These are phyloP conservation scores for Hypericum androsaemum DNA, from an alignment of 345 rosid species.

Conservation along the genomic window DNA sequence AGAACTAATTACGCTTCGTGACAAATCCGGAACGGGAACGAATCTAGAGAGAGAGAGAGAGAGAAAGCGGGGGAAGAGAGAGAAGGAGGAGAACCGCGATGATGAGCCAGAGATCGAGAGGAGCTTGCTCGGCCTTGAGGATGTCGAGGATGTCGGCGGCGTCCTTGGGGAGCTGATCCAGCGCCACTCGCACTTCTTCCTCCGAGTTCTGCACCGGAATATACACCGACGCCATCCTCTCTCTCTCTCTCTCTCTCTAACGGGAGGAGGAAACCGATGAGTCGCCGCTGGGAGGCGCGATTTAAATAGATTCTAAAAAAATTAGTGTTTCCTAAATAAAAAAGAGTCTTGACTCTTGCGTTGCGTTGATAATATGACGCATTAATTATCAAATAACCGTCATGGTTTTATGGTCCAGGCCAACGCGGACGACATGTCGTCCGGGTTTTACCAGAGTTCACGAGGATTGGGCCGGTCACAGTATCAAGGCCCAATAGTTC, in stretches of 20 bases:
- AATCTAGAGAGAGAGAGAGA: background rate
- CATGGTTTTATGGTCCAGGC: no score
- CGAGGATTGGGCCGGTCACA: no score
- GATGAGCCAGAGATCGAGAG: conserved; percentile 95
- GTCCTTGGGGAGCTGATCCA: conserved; percentile 94
- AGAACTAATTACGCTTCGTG: background rate
- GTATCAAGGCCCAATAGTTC: no score
- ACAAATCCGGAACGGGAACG: background rate
- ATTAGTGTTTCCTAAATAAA: no score
- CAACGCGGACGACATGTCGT: no score
- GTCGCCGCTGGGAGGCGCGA: no score
- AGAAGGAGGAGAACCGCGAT: conserved; percentile 65
- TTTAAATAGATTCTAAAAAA: no score
- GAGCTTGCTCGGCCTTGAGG: conserved; percentile 99
- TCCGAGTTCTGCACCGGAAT: conserved; percentile 98
- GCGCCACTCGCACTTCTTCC: conserved; percentile 92
- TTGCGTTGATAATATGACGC: no score
- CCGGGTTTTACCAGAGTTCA: no score
- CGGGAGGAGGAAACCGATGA: no score
- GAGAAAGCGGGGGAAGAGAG: background rate
- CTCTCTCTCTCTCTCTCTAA: background rate
- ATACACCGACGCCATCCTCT: conserved; percentile 70
- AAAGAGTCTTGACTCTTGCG: no score
- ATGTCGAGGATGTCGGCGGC: conserved; percentile 96
- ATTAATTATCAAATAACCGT: no score